A percentile compares a stretch with the other conserved stretches of the same genome.
Conservation (phyloP, 1,284 basidiomycete genomes). For the Boletus subluridellus region DNA sequence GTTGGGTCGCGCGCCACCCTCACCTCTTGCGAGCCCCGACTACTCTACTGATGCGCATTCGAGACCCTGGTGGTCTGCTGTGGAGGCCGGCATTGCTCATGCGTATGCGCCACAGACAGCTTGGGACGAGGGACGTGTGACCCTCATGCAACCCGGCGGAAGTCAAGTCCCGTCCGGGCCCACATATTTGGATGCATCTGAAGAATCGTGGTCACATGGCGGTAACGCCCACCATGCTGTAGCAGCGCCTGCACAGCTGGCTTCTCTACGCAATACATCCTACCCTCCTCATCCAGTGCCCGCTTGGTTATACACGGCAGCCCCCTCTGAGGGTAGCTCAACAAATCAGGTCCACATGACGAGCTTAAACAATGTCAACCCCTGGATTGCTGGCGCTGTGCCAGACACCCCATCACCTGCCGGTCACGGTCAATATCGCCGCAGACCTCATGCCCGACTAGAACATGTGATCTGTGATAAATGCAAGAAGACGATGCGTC, state of each 20-base stretch:
- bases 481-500: conserved; percentile 22
- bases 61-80: not conserved
- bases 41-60: not conserved
- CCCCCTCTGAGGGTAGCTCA: not conserved
- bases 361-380: not conserved
- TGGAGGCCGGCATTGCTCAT: not conserved
- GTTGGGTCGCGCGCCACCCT: not conserved
- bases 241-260: conserved; percentile 12
- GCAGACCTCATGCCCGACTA: not conserved
- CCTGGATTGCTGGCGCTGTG: conserved; percentile 2
- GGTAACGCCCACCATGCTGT: conserved; percentile 23
- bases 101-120: conserved; percentile 1
- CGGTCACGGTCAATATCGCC: conserved; percentile 2
- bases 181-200: not conserved
- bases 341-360: not conserved
- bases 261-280: not conserved
- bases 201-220: not conserved
- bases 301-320: not conserved
- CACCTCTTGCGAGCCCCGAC: not conserved
- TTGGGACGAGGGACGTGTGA: not conserved
- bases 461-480: conserved; percentile 8
- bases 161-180: conserved; percentile 18
- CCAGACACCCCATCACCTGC: not conserved
- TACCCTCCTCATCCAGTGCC: not conserved
- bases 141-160: not conserved